These are phyloP conservation scores for Yamadazyma oceani DNA, from an alignment of 1,139 yeast genomes.

Conservation along the genomic window DNA sequence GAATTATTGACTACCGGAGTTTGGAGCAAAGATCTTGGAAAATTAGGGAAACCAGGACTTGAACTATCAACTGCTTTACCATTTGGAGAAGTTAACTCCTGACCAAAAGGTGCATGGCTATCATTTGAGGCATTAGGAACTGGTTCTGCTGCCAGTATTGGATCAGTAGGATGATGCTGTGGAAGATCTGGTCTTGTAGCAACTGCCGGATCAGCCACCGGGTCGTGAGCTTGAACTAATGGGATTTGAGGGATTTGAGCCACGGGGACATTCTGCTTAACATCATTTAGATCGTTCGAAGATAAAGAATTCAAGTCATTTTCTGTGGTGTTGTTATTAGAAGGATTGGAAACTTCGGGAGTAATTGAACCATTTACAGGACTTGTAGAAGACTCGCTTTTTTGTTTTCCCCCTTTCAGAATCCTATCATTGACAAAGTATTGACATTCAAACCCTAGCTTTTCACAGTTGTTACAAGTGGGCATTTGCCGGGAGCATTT, in stretches of 20 bases:
- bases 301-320: neutral
- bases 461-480: conserved; percentile 51
- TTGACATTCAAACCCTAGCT: conserved; percentile 44
- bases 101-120: too few species aligned
- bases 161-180: neutral
- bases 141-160: neutral
- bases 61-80: conserved; percentile 1
- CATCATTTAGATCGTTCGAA: neutral
- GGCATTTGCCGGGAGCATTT: conserved; percentile 55
- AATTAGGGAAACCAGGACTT: conserved; percentile 14
- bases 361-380: neutral
- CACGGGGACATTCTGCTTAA: neutral
- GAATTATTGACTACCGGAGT: conserved; percentile 31
- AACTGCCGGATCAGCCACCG: too few species aligned
- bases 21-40: conserved; percentile 24
- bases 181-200: neutral
- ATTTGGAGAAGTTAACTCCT: neutral
- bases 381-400: neutral
- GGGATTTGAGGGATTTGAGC: neutral
- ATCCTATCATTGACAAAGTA: conserved; percentile 57
- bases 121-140: too few species aligned
- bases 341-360: neutral
- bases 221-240: neutral
- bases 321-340: neutral
- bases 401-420: conserved; percentile 47